Evolutionary conservation across 495 filamentous ascomycete species (phyloP), one percentile per base, ranked within the genome.

Genomic region (Aspergillus mulundensis): DNA sequence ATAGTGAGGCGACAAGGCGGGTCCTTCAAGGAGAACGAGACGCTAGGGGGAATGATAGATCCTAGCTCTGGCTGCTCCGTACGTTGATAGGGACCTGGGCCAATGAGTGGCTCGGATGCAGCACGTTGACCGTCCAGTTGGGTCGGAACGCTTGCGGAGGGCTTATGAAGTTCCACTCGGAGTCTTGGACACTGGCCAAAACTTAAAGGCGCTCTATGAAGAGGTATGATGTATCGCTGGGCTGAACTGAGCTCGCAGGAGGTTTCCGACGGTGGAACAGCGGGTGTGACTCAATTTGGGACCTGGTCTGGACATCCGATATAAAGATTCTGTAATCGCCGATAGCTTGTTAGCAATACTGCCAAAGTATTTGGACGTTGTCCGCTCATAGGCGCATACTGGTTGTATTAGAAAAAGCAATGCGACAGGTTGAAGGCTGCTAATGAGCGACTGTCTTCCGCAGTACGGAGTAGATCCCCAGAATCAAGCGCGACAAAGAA

Each of bases 1-100:
- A 62, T 60, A 65, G 59, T 65, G 62, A 65, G 62, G 62, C 62
- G 47, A 58, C 14, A 47, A 50, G 57, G 59, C 57, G 62, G 62
- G 62, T 53, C 59, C 45, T 46, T 30, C 45, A 46, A 53, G 47
- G 18, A 46, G 36, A 50, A 53, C 20, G 41, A 56, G 23, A 45
- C 34, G 42, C 54, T 38, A 32, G 41, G 41, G 40, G 25, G 23
- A 30, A 18, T 46, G 54, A 52, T 39, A 44, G 36, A 50, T 53
- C 43, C 47, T 53, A 30, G 39, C 19, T 21, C 47, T 21, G 34
- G 30, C 25, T 50, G 18, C 24, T 48, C 45, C 46, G 46, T 50
- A 50, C 46, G 36, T 50, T 15, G 18, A 40, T 25, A 50, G 32
- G 1, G 28, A 43, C 21, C 14, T 38, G 53, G 38, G 49, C 62